A percentile compares a stretch with the other conserved stretches of the same genome.
Evolutionary conservation across 768 basidiomycete species (phyloP).

Genomic region (Leucocoprinus sp.): DNA sequence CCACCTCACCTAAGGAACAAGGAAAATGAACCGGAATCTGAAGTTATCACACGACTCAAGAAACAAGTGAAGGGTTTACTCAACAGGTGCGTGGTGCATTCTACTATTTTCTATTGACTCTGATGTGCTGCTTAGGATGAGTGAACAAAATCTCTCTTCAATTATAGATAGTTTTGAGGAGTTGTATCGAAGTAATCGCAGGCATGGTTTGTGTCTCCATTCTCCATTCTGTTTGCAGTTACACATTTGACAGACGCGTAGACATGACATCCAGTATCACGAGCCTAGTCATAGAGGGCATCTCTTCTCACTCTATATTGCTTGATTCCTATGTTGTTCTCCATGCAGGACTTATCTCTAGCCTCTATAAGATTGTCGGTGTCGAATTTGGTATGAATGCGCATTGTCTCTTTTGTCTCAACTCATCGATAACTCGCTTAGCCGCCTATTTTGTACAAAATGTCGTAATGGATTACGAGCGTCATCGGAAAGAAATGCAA

Average conservation of each 20-base stretch:
- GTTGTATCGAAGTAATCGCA: conserved; percentile 64
- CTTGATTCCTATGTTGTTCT: conserved; percentile 87
- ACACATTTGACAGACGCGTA: conserved; percentile 20
- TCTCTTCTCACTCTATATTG: conserved; percentile 71
- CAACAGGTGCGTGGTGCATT: conserved; percentile 53
- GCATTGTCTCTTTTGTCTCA: background rate
- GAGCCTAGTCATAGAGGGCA: conserved; percentile 65
- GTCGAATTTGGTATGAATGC: conserved; percentile 72
- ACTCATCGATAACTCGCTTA: conserved; percentile 23
- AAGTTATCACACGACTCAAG: conserved; percentile 46
- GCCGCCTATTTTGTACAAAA: conserved; percentile 81
- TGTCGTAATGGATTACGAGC: conserved; percentile 60
- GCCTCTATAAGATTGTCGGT: conserved; percentile 73
- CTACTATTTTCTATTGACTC: too few species aligned
- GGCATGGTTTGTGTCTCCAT: conserved; percentile 54
- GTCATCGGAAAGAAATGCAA: conserved; percentile 33
- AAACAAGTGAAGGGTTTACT: conserved; percentile 80
- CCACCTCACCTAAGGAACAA: conserved; percentile 68
- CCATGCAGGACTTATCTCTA: conserved; percentile 78
- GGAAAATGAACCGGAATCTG: conserved; percentile 22
- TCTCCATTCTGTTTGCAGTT: conserved; percentile 1
- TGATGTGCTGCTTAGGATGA: conserved; percentile 47
- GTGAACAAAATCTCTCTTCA: conserved; percentile 77
- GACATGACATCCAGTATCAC: conserved; percentile 81
- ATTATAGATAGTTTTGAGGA: conserved; percentile 71